Percentiles rank a stretch among this genome's conserved stretches.
phyloP scores from a whole-genome alignment of 345 rosid species.

The Eucalyptus grandis region DNA sequence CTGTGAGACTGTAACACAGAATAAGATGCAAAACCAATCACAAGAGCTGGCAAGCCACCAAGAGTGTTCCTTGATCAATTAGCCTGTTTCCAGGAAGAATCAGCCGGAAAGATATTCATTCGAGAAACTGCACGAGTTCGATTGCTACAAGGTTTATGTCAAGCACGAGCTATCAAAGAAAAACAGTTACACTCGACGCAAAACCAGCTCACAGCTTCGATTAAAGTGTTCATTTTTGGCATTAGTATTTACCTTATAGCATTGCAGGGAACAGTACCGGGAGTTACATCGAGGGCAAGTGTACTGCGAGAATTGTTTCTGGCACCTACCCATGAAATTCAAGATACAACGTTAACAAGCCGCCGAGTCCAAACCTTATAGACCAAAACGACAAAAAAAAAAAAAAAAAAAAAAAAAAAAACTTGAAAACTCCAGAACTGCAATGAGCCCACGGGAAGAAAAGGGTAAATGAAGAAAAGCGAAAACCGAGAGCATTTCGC shows the following conservation, averaged over 20 bases:
- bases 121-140: background rate
- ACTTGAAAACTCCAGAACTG: background rate
- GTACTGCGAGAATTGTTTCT: constrained; percentile 85
- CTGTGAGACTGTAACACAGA: constrained; percentile 53
- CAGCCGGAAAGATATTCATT: background rate
- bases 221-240: background rate
- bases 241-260: constrained; percentile 37
- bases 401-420: background rate
- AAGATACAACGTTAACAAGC: background rate
- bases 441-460: background rate
- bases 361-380: background rate
- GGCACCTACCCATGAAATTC: constrained; percentile 28
- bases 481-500: background rate
- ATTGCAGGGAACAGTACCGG: constrained; percentile 72
- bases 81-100: background rate
- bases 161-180: background rate
- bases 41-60: background rate
- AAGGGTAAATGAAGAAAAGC: background rate
- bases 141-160: background rate
- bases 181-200: background rate
- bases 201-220: background rate
- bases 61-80: background rate
- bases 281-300: constrained; percentile 95
- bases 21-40: background rate
- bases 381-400: background rate